Base-by-base conservation (phyloP, 495 filamentous ascomycete genomes). In the Tuber microsphaerosporum region DNA sequence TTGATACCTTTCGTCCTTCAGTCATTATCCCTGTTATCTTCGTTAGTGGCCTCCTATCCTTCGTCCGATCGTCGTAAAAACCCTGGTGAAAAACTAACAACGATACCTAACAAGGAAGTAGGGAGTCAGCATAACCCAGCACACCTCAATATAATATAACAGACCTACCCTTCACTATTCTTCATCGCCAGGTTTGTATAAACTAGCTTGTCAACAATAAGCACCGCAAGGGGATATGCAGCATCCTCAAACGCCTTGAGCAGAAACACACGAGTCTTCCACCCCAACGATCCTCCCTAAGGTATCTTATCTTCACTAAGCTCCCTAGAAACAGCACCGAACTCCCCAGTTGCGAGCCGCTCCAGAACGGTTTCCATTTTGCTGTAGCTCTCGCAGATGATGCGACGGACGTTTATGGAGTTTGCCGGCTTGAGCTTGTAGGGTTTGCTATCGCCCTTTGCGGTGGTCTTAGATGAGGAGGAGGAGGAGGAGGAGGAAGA, bases 311-410 rank as follows among this genome's bases (percentile, higher is more conserved):
- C 81, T 65, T 82, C 75, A 17, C 74, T 77, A 42, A 83, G 44
- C 43, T 83, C 81, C 45, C 81, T 61, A 51, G 81, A 81, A 16
- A 83, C 81, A 0, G 75, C 72, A 46, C 82, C 81, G 41, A 83
- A 82, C 43, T 75, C 81, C 8, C 81, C 81, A 45, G 71, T 75
- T 12, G 73, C 78, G 8, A 83, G 68, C 19, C 81, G 78, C 65
- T 81, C 79, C 16, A 82, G 71, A 1, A 78, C 81, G 4, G 74
- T 77, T 37, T 73, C 73, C 75, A 79, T 81, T 56, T 82, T 77
- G 37, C 72, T 72, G 73, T 79, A 73, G 61, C 82, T 83, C 75
- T 79, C 81, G 81, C 81, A 83, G 3, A 83, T 81, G 69, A 83
- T 82, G 61, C 81, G 81, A 19, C 81, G 78, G 16, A 82, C 81